These are phyloP conservation scores for Zopfochytrium polystomum DNA, from an alignment of 371 early-diverging fungal species.

Conservation along the genomic window DNA sequence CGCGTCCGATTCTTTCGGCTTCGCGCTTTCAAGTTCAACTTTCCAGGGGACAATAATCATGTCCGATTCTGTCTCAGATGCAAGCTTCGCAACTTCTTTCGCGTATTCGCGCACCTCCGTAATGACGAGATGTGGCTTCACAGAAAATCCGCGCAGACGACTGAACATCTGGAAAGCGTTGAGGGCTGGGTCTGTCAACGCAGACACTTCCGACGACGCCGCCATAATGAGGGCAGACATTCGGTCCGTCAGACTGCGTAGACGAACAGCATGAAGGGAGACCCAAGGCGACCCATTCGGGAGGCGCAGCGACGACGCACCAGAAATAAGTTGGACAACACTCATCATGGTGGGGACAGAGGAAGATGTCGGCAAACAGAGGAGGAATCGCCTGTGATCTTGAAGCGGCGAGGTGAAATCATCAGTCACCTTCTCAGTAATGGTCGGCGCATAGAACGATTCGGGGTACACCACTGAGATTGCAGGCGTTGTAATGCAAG, in stretches of 20 bases:
- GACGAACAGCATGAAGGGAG: conserved; percentile 11
- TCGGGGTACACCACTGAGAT: conserved; percentile 22
- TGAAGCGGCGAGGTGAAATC: neutral
- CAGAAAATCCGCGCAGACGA: conserved; percentile 1
- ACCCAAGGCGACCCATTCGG: neutral
- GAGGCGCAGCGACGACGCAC: neutral
- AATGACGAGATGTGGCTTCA: conserved; percentile 11
- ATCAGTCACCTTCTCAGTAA: neutral
- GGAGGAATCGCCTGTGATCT: conserved; percentile 5
- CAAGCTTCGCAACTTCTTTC: conserved; percentile 10
- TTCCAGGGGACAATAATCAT: conserved; percentile 15
- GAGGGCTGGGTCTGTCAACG: conserved; percentile 5
- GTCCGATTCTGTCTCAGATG: conserved; percentile 8
- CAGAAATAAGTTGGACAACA: conserved; percentile 7
- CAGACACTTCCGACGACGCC: neutral
- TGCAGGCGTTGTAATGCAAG: conserved; percentile 17
- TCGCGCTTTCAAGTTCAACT: neutral
- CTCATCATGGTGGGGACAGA: conserved; percentile 20
- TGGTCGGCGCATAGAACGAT: conserved; percentile 1
- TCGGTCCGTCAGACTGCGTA: conserved; percentile 15
- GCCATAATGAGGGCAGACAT: conserved; percentile 18
- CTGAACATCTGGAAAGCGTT: conserved; percentile 14
- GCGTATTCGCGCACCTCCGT: conserved; percentile 13
- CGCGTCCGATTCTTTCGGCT: neutral
- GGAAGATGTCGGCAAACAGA: conserved; percentile 13